Evolutionary conservation across 768 basidiomycete genomes (phyloP).

Genomic region (Panus rudis): DNA sequence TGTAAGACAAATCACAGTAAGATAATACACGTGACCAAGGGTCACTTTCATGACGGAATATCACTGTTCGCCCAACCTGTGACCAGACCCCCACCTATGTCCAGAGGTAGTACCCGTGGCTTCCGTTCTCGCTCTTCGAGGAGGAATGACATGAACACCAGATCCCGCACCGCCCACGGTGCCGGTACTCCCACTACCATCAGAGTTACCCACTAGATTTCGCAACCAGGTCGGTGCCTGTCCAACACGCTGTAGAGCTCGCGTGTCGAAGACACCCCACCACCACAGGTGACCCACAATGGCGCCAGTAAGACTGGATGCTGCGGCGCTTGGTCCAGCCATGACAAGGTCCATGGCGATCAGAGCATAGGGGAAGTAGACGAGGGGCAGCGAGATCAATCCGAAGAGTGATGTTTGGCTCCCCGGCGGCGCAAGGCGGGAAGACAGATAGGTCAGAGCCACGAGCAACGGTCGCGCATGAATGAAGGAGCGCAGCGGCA

Average conservation of each 20-base stretch:
- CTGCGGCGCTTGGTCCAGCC: constrained; percentile 50
- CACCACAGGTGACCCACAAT: constrained; percentile 79
- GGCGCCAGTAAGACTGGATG: constrained; percentile 56
- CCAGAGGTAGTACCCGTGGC: constrained; percentile 21
- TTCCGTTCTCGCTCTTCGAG: constrained; percentile 17
- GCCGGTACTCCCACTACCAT: constrained; percentile 22
- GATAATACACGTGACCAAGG: too few species aligned
- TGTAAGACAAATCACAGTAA: too few species aligned
- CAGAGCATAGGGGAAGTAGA: constrained; percentile 69
- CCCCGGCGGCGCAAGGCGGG: constrained; percentile 57
- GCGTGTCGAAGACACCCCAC: constrained; percentile 55
- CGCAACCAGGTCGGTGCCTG: constrained; percentile 56
- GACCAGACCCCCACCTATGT: constrained; percentile 49
- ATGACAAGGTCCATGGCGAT: constrained; percentile 65
- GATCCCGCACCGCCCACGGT: constrained; percentile 27
- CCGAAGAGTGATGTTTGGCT: constrained; percentile 73
- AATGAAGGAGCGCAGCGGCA: constrained; percentile 48
- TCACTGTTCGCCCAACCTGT: constrained; percentile 48
- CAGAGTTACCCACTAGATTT: constrained; percentile 36
- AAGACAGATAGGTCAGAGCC: constrained; percentile 62
- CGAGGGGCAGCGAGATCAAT: constrained; percentile 63
- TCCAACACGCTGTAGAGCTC: constrained; percentile 36
- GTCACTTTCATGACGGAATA: too few species aligned
- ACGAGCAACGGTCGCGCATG: constrained; percentile 63
- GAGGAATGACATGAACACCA: constrained; percentile 57